These are phyloP conservation scores for Eucalyptus caleyi DNA, from an alignment of 345 rosid species.

Conservation along the genomic window DNA sequence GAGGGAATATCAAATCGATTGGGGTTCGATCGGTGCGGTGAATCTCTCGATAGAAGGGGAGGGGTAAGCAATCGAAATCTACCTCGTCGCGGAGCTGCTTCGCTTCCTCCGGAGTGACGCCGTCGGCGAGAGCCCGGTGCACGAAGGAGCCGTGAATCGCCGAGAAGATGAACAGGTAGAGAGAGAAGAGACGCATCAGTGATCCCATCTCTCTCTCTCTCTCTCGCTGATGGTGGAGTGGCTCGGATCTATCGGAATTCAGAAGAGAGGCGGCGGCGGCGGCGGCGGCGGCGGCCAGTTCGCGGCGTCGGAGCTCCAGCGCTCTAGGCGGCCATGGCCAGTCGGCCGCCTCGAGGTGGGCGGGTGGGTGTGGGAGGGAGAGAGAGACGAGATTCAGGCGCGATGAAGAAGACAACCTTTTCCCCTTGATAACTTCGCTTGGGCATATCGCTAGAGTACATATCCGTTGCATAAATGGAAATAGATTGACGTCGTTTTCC, in stretches of 20 bases:
- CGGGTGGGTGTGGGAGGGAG: background rate
- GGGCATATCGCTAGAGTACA: background rate
- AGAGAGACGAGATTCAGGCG: background rate
- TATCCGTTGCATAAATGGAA: background rate
- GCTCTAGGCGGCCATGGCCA: background rate
- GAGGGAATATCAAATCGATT: background rate
- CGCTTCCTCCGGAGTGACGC: constrained; percentile 71
- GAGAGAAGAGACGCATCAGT: constrained; percentile 2
- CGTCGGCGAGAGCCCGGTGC: constrained; percentile 33
- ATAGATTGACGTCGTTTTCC: background rate
- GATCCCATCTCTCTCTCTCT: background rate
- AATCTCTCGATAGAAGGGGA: background rate
- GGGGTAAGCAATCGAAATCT: background rate
- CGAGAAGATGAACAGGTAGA: constrained; percentile 8
- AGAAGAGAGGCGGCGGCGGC: background rate
- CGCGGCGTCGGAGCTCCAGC: background rate
- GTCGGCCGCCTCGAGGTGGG: background rate
- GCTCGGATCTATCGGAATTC: background rate
- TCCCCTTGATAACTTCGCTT: background rate
- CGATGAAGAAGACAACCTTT: background rate
- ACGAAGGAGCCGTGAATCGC: background rate
- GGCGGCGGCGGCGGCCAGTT: background rate
- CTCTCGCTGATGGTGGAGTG: background rate
- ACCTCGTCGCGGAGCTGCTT: constrained; percentile 89
- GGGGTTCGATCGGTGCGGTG: background rate